Base-by-base conservation (phyloP, 768 basidiomycete species). In the Podaxis sp. region DNA sequence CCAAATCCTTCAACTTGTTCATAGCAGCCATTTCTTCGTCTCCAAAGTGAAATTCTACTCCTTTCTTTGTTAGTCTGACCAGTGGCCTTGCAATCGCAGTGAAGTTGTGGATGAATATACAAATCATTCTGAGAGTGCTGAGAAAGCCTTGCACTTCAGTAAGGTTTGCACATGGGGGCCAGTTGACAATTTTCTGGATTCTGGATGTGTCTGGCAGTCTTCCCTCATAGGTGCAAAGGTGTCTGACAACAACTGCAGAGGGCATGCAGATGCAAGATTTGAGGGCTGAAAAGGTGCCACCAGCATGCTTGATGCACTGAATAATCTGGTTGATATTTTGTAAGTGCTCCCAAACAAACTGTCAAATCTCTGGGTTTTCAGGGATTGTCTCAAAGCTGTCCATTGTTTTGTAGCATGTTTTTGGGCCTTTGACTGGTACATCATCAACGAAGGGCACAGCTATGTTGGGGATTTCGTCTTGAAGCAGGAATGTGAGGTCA, bases 151-250 rank as follows among this genome's bases (percentile, higher is more conserved):
- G 39, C 0, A 71, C 67, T 28, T 75, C 67, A 2, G 56, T 63
- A 0, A 66, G 42, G 17, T 60, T 60, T 1, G 52, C 63, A 0
- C 70, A 71, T 0, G 60, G 54, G 4, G 69, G 68, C 76, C 75
- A 76, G 2, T 67, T 59, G 1, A 63, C 8, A 13, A 75, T 69
- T 15, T 65, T 67, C 0, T 62, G 52, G 0, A 74, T 57, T 46
- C 66, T 59, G 0, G 59, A 4, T 0, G 57, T 52, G 2, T 79
- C 70, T 0, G 75, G 74, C 0, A 73, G 19, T 0, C 72, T 63
- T 0, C 79, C 79, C 4, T 77, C 68, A 7, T 69, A 71, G 0
- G 72, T 77, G 46, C 75, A 77, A 0, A 57, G 63, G 28, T 80
- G 76, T 0, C 79, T 63, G 3, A 70, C 66, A 12, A 70, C 39